Conservation (phyloP, 2,329 filamentous ascomycete species). For the Shiraia sp. region DNA sequence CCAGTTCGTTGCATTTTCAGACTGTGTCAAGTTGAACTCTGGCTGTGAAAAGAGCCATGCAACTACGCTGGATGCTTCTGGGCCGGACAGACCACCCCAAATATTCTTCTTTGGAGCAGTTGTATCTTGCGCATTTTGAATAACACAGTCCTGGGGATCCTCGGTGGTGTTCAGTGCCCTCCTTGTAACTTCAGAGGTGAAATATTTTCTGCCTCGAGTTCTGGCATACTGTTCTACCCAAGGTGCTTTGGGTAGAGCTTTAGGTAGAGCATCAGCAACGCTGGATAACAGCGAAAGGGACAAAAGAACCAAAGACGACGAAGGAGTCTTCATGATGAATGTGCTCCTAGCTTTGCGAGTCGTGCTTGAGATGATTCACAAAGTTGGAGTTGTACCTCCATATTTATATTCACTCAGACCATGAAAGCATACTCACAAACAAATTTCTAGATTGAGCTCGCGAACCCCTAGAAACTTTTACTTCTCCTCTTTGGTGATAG, state of each 20-base stretch:
- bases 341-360: neutral
- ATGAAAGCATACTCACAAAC: no score
- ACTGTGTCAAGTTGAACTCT: neutral
- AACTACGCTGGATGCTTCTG: constrained; percentile 1
- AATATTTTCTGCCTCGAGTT: constrained; percentile 1
- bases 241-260: neutral
- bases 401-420: no score
- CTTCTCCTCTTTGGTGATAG: no score
- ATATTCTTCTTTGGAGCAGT: neutral
- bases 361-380: no score
- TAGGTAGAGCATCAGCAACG: neutral
- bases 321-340: neutral
- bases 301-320: neutral
- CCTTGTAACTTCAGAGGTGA: neutral
- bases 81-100: neutral
- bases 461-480: no score
- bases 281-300: neutral
- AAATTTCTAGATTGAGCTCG: no score
- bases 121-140: neutral
- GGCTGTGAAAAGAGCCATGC: neutral
- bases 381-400: no score
- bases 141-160: neutral
- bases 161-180: neutral
- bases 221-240: constrained; percentile 1
- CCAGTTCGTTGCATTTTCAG: neutral